Evolutionary conservation across 2,329 filamentous ascomycete species (phyloP).

Genomic region (Ambrosiella beaveri): DNA sequence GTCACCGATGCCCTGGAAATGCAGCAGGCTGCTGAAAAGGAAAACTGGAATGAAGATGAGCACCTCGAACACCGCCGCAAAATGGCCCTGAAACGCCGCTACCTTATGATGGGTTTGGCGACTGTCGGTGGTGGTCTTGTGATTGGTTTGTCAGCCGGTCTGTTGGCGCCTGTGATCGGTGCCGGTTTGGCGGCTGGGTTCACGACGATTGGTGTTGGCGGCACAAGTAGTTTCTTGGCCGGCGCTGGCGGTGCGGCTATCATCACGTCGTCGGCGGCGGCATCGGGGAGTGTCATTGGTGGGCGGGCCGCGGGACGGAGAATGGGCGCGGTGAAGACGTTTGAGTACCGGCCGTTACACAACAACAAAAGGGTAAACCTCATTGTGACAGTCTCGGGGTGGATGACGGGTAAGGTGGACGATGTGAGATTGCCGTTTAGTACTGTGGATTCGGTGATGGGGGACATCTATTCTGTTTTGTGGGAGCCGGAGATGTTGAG

Average conservation of each 20-base stretch:
- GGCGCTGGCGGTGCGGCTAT: constrained; percentile 85
- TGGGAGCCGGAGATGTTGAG: constrained; percentile 98
- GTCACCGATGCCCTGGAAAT: constrained; percentile 95
- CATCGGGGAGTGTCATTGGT: constrained; percentile 76
- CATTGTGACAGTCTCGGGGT: constrained; percentile 86
- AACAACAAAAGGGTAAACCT: constrained; percentile 97
- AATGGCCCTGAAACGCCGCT: constrained; percentile 60
- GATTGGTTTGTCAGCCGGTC: constrained; percentile 82
- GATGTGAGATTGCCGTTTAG: constrained; percentile 91
- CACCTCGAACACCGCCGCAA: constrained; percentile 81
- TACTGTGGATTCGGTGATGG: constrained; percentile 95
- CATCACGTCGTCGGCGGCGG: constrained; percentile 75
- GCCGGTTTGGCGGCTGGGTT: constrained; percentile 87
- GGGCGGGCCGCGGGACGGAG: constrained; percentile 69
- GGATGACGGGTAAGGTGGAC: constrained; percentile 97
- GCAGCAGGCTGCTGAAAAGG: constrained; percentile 84
- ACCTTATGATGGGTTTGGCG: constrained; percentile 90
- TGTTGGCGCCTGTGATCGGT: constrained; percentile 85
- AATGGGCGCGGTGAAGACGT: constrained; percentile 84
- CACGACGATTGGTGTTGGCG: constrained; percentile 81
- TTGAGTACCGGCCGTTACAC: constrained; percentile 89
- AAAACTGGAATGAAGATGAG: constrained; percentile 95
- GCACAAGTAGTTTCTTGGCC: constrained; percentile 75
- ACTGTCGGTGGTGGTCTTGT: constrained; percentile 90
- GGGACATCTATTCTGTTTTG: constrained; percentile 86